Percentiles rank a stretch among this genome's conserved stretches.
Evolutionary conservation across 768 basidiomycete species (phyloP).

Genomic region (Paxillus ammoniavirescens): DNA sequence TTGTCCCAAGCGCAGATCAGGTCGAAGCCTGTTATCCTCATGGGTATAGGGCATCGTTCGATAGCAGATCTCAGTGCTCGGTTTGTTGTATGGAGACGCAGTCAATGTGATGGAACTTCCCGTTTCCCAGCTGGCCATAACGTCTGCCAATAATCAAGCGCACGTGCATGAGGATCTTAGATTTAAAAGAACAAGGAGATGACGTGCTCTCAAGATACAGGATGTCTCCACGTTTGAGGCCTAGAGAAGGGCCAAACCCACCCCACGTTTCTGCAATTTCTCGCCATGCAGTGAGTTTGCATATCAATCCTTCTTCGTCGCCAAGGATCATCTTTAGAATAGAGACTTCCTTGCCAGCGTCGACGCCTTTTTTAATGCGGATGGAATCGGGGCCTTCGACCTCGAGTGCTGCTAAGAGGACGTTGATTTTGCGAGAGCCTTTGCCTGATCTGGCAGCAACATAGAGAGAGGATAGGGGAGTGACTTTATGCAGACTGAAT

Average conservation of each 20-base stretch:
- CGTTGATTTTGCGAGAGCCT: conserved; percentile 48
- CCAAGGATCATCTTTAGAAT: conserved; percentile 71
- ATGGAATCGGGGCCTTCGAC: conserved; percentile 75
- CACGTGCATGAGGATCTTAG: conserved; percentile 19
- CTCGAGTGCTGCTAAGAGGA: conserved; percentile 69
- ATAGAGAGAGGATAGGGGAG: conserved; percentile 45
- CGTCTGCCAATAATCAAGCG: conserved; percentile 39
- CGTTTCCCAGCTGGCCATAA: conserved; percentile 47
- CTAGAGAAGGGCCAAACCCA: conserved; percentile 37
- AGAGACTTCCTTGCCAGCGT: conserved; percentile 68
- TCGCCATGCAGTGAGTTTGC: conserved; percentile 77
- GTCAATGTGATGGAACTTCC: conserved; percentile 49
- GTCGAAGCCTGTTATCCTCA: conserved; percentile 60
- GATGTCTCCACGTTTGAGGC: conserved; percentile 68
- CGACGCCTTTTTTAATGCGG: conserved; percentile 61
- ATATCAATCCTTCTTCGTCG: conserved; percentile 66
- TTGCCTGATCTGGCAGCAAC: conserved; percentile 26
- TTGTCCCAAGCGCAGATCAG: conserved; percentile 68
- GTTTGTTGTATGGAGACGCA: conserved; percentile 67
- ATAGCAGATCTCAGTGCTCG: conserved; percentile 68
- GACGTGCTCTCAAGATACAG: conserved; percentile 65
- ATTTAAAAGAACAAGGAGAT: conserved; percentile 5
- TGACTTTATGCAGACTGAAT: conserved; percentile 63
- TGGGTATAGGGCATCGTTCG: conserved; percentile 68
- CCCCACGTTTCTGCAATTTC: conserved; percentile 76